A percentile compares a stretch with the other conserved stretches of the same genome.
Conservation (phyloP, 2,329 filamentous ascomycete genomes). For the Incumbomyces lentus region DNA sequence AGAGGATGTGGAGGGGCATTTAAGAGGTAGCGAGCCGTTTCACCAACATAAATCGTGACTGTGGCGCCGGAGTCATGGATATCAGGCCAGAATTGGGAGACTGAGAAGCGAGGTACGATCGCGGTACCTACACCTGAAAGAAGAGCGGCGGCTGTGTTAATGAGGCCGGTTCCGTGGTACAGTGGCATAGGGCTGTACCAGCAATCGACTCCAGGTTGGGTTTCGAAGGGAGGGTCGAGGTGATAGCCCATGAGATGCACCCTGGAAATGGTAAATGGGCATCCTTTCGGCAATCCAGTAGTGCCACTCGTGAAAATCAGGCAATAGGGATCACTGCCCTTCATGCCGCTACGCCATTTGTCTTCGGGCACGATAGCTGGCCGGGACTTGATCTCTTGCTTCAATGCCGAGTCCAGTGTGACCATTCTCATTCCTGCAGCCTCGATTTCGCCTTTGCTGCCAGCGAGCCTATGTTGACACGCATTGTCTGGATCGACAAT, state of each 20-base stretch:
- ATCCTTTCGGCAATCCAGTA: slow-evolving; percentile 65
- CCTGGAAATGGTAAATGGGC: slow-evolving; percentile 46
- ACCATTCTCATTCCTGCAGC: slow-evolving; percentile 46
- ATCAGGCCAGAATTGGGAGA: slow-evolving; percentile 21
- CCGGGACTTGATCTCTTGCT: slow-evolving; percentile 37
- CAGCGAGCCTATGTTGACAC: slow-evolving; percentile 48
- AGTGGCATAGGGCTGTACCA: slow-evolving; percentile 71
- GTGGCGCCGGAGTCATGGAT: slow-evolving; percentile 36
- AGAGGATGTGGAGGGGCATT: slow-evolving; percentile 35
- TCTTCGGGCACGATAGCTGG: slow-evolving; percentile 45
- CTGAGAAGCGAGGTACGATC: slow-evolving; percentile 27
- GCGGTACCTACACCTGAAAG: slow-evolving; percentile 37
- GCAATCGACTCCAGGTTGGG: slow-evolving; percentile 38
- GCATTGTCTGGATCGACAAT: slow-evolving; percentile 49
- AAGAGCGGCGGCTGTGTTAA: slow-evolving; percentile 47
- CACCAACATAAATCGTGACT: slow-evolving; percentile 47
- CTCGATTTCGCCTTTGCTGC: slow-evolving; percentile 37
- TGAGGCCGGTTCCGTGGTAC: slow-evolving; percentile 65
- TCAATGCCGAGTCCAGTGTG: slow-evolving; percentile 43
- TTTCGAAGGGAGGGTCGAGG: slow-evolving; percentile 23
- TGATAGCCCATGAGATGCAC: slow-evolving; percentile 29
- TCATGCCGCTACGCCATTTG: slow-evolving; percentile 43
- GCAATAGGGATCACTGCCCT: slow-evolving; percentile 46
- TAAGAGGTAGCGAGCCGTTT: slow-evolving; percentile 40
- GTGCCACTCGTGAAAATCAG: slow-evolving; percentile 69